Conservation (phyloP, 345 rosid species). For the Dipteronia dyeriana region DNA sequence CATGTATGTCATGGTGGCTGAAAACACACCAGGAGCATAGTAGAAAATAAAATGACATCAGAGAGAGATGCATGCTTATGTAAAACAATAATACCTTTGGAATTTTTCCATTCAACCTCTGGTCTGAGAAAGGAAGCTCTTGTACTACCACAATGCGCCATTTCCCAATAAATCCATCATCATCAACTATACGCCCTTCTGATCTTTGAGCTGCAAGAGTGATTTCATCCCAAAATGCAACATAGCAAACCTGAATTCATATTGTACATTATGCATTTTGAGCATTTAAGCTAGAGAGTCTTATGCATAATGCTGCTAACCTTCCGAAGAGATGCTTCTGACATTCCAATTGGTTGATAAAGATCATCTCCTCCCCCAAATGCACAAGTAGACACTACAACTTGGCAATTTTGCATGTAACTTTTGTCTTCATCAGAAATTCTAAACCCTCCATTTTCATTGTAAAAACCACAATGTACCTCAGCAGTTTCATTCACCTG, state of each 20-base stretch:
- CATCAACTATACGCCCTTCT: too few relatives aligned
- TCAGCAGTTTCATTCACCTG: slow-evolving; percentile 69
- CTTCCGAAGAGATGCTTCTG: slow-evolving; percentile 62
- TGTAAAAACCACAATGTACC: slow-evolving; percentile 85
- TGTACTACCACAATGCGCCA: slow-evolving; percentile 83
- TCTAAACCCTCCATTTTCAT: slow-evolving; percentile 74
- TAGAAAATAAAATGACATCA: not conserved
- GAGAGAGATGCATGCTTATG: not conserved
- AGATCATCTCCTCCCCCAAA: slow-evolving; percentile 99
- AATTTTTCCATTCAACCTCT: slow-evolving; percentile 94
- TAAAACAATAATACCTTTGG: slow-evolving; percentile 66
- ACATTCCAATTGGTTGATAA: slow-evolving; percentile 91
- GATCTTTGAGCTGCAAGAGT: too few relatives aligned
- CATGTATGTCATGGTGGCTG: not conserved
- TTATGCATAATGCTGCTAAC: slow-evolving; percentile 39
- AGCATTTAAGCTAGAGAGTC: slow-evolving; percentile 16
- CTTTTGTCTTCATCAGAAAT: slow-evolving; percentile 64
- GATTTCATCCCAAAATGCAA: too few relatives aligned
- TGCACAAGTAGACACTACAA: slow-evolving; percentile 87
- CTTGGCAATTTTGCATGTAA: slow-evolving; percentile 63
- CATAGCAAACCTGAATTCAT: too few relatives aligned
- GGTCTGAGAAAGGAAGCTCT: slow-evolving; percentile 86
- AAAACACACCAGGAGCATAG: not conserved
- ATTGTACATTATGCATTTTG: too few relatives aligned
- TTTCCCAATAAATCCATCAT: slow-evolving; percentile 65